Evolutionary conservation across 371 early-diverging fungal species (phyloP), one percentile per base, ranked within the genome.

Genomic region (Neoconidiobolus thromboides): DNA sequence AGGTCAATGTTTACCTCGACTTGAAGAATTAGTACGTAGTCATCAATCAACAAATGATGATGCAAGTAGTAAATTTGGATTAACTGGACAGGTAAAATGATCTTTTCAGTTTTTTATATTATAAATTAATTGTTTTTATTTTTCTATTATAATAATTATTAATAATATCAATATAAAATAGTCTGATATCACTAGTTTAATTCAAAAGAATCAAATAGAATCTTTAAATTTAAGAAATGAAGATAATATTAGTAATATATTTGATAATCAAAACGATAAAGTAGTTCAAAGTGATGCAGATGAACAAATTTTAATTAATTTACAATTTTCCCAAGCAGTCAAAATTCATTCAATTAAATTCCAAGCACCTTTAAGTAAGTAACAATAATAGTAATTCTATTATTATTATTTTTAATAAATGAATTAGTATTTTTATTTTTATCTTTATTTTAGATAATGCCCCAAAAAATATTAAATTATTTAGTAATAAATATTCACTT

Each of bases 311-410:
- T 81, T 95, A 48, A 76, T 95, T 53, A 78, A 77, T 43, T 71
- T 93, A 56, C 80, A 85, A 3, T 95, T 95, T 69, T 87, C 83
- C 64, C 92, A 93, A 76, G 76, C 87, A 50, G 83, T 93, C 63
- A 91, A 91, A 71, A 63, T 95, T 55, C 92, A 92, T 67, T 89
- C 91, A 2, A 64, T 95, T 48, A 85, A 85, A 67, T 69, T 95
- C 57, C 75, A 78, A 57, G 84, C 81, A 36, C 66, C 76, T 39
- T 67, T 60, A 41, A 38, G 63, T 63, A 62, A 59, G 55, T 39
- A n/a, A 15, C 26, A 47, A n/a, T 10, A 55, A 12, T 4, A 56
- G 15, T 36, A 26, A 26, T 37, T 2, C 42, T n/a, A 38, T 9
- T 48, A 10, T 46, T 47, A 36, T 36, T 36, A 36, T 26, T 26